Evolutionary conservation across 2,329 filamentous ascomycete species (phyloP).

Genomic region (Diaporthe citri): DNA sequence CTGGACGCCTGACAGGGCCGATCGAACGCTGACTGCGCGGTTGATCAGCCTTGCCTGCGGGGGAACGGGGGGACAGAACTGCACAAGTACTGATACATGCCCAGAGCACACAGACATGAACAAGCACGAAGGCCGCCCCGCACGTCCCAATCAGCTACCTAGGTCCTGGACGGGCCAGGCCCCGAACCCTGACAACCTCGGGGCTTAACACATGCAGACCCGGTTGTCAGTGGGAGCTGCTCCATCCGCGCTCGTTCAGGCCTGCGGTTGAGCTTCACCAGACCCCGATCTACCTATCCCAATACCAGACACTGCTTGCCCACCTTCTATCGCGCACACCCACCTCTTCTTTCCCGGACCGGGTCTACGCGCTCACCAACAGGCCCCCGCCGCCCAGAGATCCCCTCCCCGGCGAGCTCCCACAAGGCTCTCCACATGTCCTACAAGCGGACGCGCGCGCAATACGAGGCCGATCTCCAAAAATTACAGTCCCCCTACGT

Average conservation of each 20-base stretch:
- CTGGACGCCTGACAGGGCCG: neutral
- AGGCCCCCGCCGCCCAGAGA: neutral
- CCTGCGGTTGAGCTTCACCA: neutral
- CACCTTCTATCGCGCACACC: neutral
- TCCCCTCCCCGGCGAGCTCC: conserved; percentile 1
- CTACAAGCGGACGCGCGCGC: conserved; percentile 81
- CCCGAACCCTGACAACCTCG: neutral
- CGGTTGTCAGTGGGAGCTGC: neutral
- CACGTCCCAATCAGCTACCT: neutral
- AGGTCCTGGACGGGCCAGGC: neutral
- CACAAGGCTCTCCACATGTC: conserved; percentile 67
- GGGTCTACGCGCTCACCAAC: neutral
- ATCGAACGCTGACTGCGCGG: neutral
- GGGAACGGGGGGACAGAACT: neutral
- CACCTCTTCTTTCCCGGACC: neutral
- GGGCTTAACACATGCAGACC: neutral
- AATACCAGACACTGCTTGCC: conserved; percentile 2
- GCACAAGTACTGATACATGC: neutral
- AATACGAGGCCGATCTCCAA: conserved; percentile 81
- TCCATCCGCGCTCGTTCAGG: neutral
- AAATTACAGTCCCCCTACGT: conserved; percentile 79
- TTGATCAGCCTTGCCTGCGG: conserved; percentile 14
- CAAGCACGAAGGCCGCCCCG: neutral
- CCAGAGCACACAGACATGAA: conserved; percentile 10
- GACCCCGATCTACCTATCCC: neutral